Percentiles rank a stretch among this genome's conserved stretches.
phyloP scores from a whole-genome alignment of 2,329 filamentous ascomycete species.

The Fonsecaea nubica region DNA sequence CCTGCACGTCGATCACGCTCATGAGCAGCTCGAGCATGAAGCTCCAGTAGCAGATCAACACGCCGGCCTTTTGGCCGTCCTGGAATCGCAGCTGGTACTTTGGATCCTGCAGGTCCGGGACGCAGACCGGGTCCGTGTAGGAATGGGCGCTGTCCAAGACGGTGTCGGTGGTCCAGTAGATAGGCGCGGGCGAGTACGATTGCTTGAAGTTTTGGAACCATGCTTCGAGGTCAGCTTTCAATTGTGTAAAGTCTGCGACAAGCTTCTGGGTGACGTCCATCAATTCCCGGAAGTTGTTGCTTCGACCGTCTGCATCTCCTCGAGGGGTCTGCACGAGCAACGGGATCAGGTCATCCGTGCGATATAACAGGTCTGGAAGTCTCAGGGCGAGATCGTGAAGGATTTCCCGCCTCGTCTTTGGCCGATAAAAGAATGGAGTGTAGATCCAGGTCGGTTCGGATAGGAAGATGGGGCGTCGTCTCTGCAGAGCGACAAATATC shows the following conservation, averaged over 20 bases:
- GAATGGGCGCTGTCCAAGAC: slow-evolving; percentile 1
- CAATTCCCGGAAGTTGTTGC: not conserved
- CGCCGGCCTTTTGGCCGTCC: slow-evolving; percentile 16
- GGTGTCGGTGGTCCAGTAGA: slow-evolving; percentile 10
- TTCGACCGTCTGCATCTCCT: not conserved
- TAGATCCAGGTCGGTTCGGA: slow-evolving; percentile 6
- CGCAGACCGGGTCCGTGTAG: slow-evolving; percentile 2
- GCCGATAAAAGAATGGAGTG: not conserved
- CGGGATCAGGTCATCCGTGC: not conserved
- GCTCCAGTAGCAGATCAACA: slow-evolving; percentile 11
- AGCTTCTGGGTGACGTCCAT: not conserved
- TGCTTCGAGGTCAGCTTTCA: not conserved
- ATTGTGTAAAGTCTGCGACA: not conserved
- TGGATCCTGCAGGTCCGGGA: not conserved
- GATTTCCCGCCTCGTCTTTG: slow-evolving; percentile 8
- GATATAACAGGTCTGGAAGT: slow-evolving; percentile 1
- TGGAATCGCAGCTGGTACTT: slow-evolving; percentile 7
- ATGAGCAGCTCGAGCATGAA: slow-evolving; percentile 12
- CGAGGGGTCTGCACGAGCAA: not conserved
- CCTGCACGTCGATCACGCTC: slow-evolving; percentile 13
- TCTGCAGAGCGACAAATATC: slow-evolving; percentile 10
- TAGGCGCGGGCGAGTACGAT: not conserved
- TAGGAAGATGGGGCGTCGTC: not conserved
- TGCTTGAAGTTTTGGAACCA: slow-evolving; percentile 11
- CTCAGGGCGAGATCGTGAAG: slow-evolving; percentile 13